phyloP scores from a whole-genome alignment of 306 rosid species.

The Pyrus pyrifolia region DNA sequence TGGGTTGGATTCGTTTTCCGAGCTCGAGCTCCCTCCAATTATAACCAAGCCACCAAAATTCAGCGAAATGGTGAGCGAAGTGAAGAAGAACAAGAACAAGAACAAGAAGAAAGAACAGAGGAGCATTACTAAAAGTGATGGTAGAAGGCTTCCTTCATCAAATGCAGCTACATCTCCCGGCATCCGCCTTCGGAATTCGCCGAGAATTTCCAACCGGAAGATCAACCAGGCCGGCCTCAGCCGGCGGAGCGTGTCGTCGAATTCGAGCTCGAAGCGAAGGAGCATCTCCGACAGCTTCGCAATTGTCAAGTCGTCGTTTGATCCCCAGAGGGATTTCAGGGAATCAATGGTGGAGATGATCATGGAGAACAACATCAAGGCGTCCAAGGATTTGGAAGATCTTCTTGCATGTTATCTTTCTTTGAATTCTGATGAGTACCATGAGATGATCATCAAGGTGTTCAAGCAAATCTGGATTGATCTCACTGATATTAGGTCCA shows the following conservation, averaged over 20 bases:
- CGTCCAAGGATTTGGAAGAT: conserved; percentile 83
- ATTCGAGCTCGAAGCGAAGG: conserved; percentile 27
- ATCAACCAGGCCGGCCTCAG: conserved; percentile 21
- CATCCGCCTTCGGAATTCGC: conserved; percentile 61
- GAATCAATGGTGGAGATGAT: conserved; percentile 99
- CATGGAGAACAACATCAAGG: conserved; percentile 71
- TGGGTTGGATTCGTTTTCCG: conserved; percentile 35
- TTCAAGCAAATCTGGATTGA: conserved; percentile 98
- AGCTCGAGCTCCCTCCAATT: conserved; percentile 63
- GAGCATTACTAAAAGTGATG: conserved; percentile 6
- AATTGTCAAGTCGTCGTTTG: conserved; percentile 69
- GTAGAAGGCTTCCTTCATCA: conserved; percentile 32
- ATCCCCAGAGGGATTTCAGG: conserved; percentile 82
- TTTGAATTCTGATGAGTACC: conserved; percentile 85
- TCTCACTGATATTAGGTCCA: conserved; percentile 42
- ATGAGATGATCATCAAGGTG: conserved; percentile 78
- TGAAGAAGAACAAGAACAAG: conserved; percentile 31
- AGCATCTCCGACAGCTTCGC: conserved; percentile 67
- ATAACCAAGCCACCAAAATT: conserved; percentile 46
- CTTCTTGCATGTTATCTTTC: conserved; percentile 94
- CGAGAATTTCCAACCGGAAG: conserved; percentile 33
- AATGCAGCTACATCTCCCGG: conserved; percentile 43
- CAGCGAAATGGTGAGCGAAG: conserved; percentile 19
- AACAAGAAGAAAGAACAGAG: conserved; percentile 28
- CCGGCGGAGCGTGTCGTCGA: conserved; percentile 33